Evolutionary conservation across 139 green algal genomes (phyloP).

Genomic region (Chlorella vulgaris): DNA sequence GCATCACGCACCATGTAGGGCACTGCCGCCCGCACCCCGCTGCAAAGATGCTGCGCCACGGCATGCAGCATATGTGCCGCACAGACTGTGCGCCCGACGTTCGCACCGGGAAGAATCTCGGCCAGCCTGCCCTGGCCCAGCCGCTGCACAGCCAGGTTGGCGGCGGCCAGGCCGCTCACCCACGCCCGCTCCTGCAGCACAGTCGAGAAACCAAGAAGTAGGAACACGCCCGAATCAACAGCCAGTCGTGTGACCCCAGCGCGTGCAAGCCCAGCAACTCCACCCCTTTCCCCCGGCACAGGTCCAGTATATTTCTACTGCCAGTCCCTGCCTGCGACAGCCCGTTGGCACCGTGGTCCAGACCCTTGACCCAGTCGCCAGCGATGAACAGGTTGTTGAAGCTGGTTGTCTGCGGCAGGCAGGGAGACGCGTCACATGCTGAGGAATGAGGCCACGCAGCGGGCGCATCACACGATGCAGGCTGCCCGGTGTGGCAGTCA

Average conservation of each 20-base stretch:
- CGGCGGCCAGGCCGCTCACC: constrained; percentile 81
- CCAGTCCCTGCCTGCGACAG: constrained; percentile 64
- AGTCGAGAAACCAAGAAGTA: not conserved
- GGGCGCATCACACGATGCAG: not conserved
- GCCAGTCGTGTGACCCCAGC: not conserved
- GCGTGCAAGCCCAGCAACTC: not conserved
- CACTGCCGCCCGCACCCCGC: not conserved
- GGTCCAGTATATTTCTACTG: too few species aligned
- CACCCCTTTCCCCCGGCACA: not conserved
- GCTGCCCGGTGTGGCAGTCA: too few species aligned
- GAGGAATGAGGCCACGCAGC: not conserved
- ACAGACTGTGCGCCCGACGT: too few species aligned
- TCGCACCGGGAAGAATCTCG: constrained; percentile 47
- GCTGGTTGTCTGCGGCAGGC: constrained; percentile 61
- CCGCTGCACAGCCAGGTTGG: constrained; percentile 71
- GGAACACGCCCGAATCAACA: not conserved
- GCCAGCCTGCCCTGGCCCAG: constrained; percentile 54
- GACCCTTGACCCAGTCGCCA: constrained; percentile 87
- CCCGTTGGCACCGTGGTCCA: constrained; percentile 82
- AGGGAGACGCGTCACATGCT: not conserved
- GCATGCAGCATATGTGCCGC: too few species aligned
- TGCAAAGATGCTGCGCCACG: too few species aligned
- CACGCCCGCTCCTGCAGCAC: constrained; percentile 76
- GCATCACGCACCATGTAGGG: not conserved
- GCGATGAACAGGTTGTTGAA: constrained; percentile 79